Evolutionary conservation across 768 basidiomycete species (phyloP).

Genomic region (Termitomyces sp.): DNA sequence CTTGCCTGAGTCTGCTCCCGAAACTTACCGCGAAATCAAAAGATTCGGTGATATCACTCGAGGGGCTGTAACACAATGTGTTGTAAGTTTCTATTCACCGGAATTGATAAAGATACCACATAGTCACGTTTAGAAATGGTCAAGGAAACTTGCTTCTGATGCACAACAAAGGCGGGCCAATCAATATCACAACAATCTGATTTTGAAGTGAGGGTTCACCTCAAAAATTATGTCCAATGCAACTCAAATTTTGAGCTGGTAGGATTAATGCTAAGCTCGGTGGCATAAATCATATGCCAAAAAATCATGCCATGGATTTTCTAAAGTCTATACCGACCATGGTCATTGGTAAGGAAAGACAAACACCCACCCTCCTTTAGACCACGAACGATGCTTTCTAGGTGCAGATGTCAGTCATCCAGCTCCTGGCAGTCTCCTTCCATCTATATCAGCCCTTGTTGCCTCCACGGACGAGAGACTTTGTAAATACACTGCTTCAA

Average conservation of each 20-base stretch:
- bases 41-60: slow-evolving; percentile 33
- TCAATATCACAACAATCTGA: slow-evolving; percentile 60
- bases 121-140: slow-evolving; percentile 18
- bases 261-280: slow-evolving; percentile 66
- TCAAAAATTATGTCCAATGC: background rate
- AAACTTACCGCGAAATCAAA: slow-evolving; percentile 24
- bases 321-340: slow-evolving; percentile 41
- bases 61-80: slow-evolving; percentile 60
- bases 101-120: background rate
- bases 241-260: background rate
- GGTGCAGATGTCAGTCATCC: slow-evolving; percentile 25
- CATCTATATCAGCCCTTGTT: slow-evolving; percentile 33
- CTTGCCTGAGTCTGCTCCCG: slow-evolving; percentile 23
- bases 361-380: background rate
- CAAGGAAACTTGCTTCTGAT: slow-evolving; percentile 16
- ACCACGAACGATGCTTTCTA: slow-evolving; percentile 1
- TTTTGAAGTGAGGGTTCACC: slow-evolving; percentile 41
- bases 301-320: slow-evolving; percentile 25
- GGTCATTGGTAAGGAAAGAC: slow-evolving; percentile 38
- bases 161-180: slow-evolving; percentile 15
- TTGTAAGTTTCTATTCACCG: slow-evolving; percentile 32
- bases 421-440: slow-evolving; percentile 15
- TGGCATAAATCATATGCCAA: slow-evolving; percentile 54
- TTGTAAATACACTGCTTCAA: slow-evolving; percentile 50
- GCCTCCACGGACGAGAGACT: slow-evolving; percentile 47